Conservation (phyloP, 352 stramenopile species). For the Phytophthora palmivora region DNA sequence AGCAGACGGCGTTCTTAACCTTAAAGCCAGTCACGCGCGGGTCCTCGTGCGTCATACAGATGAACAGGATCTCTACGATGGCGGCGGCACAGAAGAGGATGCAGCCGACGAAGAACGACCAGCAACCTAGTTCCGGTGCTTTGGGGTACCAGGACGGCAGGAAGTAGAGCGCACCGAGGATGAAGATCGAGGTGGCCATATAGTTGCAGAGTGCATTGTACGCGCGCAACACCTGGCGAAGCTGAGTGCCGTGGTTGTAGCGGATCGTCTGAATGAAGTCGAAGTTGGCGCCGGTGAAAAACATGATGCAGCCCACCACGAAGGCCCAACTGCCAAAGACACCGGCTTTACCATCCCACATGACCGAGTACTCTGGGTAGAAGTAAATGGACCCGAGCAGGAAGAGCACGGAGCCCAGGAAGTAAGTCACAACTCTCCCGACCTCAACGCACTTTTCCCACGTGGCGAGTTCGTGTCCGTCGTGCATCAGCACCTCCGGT, state of each 20-base stretch:
- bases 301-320: constrained; percentile 76
- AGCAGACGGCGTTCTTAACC: constrained; percentile 64
- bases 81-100: constrained; percentile 69
- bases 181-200: constrained; percentile 74
- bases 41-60: constrained; percentile 69
- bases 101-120: constrained; percentile 76
- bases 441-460: constrained; percentile 69
- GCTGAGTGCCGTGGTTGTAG: constrained; percentile 57
- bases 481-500: constrained; percentile 24
- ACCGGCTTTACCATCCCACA: constrained; percentile 68
- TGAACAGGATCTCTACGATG: constrained; percentile 71
- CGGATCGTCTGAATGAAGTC: constrained; percentile 78
- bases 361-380: constrained; percentile 75
- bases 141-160: constrained; percentile 77
- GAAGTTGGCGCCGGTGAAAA: constrained; percentile 69
- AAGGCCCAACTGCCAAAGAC: constrained; percentile 74
- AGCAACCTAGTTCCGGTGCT: constrained; percentile 71
- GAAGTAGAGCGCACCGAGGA: constrained; percentile 84
- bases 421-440: constrained; percentile 56
- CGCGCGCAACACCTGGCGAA: constrained; percentile 61
- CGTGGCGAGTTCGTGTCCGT: constrained; percentile 27
- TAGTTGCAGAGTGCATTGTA: constrained; percentile 73
- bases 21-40: constrained; percentile 49
- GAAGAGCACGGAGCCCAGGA: constrained; percentile 76
- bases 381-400: constrained; percentile 82